Evolutionary conservation across 2,329 filamentous ascomycete species (phyloP).

Genomic region (Fusarium sp.): DNA sequence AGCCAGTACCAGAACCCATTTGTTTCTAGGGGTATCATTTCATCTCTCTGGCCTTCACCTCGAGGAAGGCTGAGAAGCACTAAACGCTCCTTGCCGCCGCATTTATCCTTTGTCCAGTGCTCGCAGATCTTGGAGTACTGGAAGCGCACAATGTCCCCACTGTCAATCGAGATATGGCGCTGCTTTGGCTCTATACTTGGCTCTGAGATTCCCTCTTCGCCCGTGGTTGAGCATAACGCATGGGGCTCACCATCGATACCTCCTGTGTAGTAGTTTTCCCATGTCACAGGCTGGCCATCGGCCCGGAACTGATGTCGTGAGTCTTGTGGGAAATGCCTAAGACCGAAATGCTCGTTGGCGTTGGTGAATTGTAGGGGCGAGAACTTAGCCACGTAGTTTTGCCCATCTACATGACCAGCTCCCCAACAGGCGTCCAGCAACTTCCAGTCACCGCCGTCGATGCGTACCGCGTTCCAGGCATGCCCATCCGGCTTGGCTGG

Average conservation of each 20-base stretch:
- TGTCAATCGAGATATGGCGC: constrained; percentile 69
- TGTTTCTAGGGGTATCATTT: constrained; percentile 78
- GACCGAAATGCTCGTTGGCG: constrained; percentile 83
- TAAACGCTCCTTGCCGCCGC: constrained; percentile 76
- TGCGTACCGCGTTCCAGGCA: constrained; percentile 92
- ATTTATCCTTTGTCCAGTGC: constrained; percentile 82
- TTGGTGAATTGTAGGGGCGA: constrained; percentile 69
- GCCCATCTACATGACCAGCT: constrained; percentile 71
- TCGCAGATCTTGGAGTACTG: constrained; percentile 82
- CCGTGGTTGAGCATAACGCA: constrained; percentile 59
- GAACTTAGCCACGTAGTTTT: constrained; percentile 76
- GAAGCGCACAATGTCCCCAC: constrained; percentile 74
- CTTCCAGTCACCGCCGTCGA: constrained; percentile 91
- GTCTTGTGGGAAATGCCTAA: constrained; percentile 82
- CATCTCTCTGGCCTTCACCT: constrained; percentile 73
- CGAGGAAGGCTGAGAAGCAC: constrained; percentile 77
- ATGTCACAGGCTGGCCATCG: constrained; percentile 75
- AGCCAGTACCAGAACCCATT: constrained; percentile 85
- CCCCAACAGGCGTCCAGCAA: constrained; percentile 95
- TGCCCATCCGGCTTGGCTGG: constrained; percentile 73
- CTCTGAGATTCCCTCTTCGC: constrained; percentile 65
- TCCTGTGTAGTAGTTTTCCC: constrained; percentile 85
- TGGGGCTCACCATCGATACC: constrained; percentile 63
- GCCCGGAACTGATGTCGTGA: constrained; percentile 76
- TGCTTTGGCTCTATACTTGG: constrained; percentile 69